A percentile compares a stretch with the other conserved stretches of the same genome.
phyloP scores from a whole-genome alignment of 2,329 filamentous ascomycete genomes.

The Paraphaeosphaeria minitans region DNA sequence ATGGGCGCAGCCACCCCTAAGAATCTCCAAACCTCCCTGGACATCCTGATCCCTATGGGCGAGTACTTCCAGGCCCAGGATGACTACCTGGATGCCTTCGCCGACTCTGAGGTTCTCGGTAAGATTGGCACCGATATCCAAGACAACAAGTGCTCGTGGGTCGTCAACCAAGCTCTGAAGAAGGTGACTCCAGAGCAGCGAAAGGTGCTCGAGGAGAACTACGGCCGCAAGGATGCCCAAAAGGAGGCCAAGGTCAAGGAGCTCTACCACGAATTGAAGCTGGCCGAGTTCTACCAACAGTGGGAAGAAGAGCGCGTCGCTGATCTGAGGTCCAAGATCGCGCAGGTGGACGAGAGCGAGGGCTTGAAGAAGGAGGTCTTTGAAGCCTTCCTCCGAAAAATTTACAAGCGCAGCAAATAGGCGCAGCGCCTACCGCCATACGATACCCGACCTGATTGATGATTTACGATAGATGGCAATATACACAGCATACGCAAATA shows the following conservation, averaged over 20 bases:
- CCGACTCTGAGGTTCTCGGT: slow-evolving; percentile 87
- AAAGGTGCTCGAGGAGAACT: slow-evolving; percentile 86
- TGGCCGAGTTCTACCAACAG: slow-evolving; percentile 81
- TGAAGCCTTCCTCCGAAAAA: slow-evolving; percentile 89
- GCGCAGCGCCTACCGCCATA: not conserved
- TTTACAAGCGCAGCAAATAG: slow-evolving; percentile 97
- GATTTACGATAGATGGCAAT: not conserved
- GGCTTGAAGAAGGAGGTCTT: slow-evolving; percentile 92
- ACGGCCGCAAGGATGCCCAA: slow-evolving; percentile 85
- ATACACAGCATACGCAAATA: not conserved
- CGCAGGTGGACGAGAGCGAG: slow-evolving; percentile 78
- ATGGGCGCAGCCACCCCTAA: slow-evolving; percentile 81
- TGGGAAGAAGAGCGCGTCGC: slow-evolving; percentile 87
- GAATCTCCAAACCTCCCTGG: slow-evolving; percentile 87
- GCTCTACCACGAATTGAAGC: slow-evolving; percentile 82
- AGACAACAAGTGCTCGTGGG: slow-evolving; percentile 99
- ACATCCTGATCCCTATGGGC: slow-evolving; percentile 94
- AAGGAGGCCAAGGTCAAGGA: slow-evolving; percentile 87
- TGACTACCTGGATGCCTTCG: slow-evolving; percentile 98
- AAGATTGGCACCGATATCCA: slow-evolving; percentile 99
- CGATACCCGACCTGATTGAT: not conserved
- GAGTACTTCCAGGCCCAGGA: slow-evolving; percentile 99
- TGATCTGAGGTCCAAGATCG: slow-evolving; percentile 79
- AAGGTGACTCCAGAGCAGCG: slow-evolving; percentile 84
- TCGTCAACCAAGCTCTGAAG: slow-evolving; percentile 91